Base-by-base conservation (phyloP, 176 grass and related monocot genomes). In the Miscanthus lutarioriparius region DNA sequence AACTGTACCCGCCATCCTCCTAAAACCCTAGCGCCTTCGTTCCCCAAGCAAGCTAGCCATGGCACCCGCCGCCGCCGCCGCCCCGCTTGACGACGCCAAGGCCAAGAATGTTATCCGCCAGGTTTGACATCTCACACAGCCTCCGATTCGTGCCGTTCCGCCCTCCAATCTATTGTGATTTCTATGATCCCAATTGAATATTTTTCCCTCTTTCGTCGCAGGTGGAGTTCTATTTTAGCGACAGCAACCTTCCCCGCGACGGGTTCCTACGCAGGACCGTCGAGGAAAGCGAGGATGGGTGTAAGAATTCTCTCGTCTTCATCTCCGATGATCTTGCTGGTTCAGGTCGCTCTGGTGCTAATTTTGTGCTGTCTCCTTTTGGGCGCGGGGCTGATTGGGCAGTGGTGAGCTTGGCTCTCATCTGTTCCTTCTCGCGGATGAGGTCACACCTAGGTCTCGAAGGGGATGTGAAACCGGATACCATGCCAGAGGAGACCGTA, bases 201-300 rank as follows among this genome's bases (percentile, higher is more conserved):
- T 32, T 13, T 25, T 32, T 16, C 5, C 28, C 16, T 39, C 30
- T 61, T 32, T 23, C 8, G 16, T 78, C 27, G 40, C 64, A 99
- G 93, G 96, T 94, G 48, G 96, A 99, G 72, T 99, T 99, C 66
- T 99, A 99, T 71, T 96, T 99, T 77, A 92, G 96, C 64, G 93
- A 99, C 33, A 96, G 93, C 84, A 99, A 99, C 81, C 87, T 99
- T 5, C 91, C 96, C 22, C 90, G 89, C 22, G 96, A 99, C 53
- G 80, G 51, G 3, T 99, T 96, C 81, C 83, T 99, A 70, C 85
- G 70, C 69, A 86, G 47, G 76, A 76, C 84, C 5, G 81, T 99
- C 14, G 83, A 96, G 74, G 89, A 96, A 76, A 96, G 81, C 38
- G 83, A 92, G 43, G 91, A 99, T 74, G 91, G 91, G 48, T 71